Percentiles rank a stretch among this genome's conserved stretches.
phyloP scores from a whole-genome alignment of 1,284 basidiomycete genomes.

The Tetrapyrgos nigripes region DNA sequence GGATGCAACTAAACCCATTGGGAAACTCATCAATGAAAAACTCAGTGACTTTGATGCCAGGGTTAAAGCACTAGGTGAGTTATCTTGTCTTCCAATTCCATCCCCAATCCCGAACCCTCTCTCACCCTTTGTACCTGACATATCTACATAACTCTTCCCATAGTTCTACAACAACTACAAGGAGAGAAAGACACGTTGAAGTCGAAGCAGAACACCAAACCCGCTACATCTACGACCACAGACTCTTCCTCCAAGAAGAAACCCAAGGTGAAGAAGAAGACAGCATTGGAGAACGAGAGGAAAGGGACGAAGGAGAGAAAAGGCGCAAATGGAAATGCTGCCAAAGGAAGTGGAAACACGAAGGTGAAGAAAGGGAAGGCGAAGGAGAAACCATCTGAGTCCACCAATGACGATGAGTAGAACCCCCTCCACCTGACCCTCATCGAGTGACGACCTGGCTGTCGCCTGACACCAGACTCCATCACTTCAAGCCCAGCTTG shows the following conservation, averaged over 20 bases:
- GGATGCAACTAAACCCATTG: constrained; percentile 14
- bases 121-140: background rate
- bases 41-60: background rate
- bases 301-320: background rate
- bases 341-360: background rate
- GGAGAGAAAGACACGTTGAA: background rate
- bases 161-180: background rate
- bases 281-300: too few relatives aligned
- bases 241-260: constrained; percentile 9
- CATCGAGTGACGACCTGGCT: constrained; percentile 9
- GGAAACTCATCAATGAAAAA: constrained; percentile 12
- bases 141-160: background rate
- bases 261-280: constrained; percentile 1
- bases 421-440: background rate
- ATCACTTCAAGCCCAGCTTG: constrained; percentile 10
- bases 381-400: too few relatives aligned
- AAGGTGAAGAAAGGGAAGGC: constrained; percentile 4
- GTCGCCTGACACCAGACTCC: constrained; percentile 9
- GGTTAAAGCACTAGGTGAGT: background rate
- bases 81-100: too few relatives aligned
- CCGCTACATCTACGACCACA: background rate
- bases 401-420: background rate
- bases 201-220: background rate
- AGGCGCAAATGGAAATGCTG: constrained; percentile 3
- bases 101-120: background rate